A percentile compares a stretch with the other conserved stretches of the same genome.
These are phyloP conservation scores for Xylariales sp. DNA, from an alignment of 2,329 filamentous ascomycete genomes.

Conservation along the genomic window DNA sequence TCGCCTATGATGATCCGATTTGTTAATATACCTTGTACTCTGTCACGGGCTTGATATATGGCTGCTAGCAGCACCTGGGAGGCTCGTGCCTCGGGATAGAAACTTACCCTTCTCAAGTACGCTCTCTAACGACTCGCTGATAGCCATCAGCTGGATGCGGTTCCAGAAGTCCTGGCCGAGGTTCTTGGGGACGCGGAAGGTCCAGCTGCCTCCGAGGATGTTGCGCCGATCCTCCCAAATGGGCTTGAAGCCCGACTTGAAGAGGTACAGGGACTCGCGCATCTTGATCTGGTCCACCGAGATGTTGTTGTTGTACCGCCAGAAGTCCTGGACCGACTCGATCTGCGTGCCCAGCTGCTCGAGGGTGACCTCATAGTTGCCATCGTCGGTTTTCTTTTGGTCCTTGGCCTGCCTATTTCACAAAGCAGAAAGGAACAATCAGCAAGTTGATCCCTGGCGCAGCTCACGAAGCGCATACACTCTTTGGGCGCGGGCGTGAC, in stretches of 20 bases:
- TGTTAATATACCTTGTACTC: neutral
- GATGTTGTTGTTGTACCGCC: slow-evolving; percentile 78
- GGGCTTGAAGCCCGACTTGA: slow-evolving; percentile 72
- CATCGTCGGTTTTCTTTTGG: slow-evolving; percentile 32
- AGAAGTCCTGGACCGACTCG: slow-evolving; percentile 81
- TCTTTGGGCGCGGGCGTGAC: no score
- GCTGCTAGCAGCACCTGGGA: neutral
- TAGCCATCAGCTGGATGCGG: slow-evolving; percentile 74
- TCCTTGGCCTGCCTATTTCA: slow-evolving; percentile 38
- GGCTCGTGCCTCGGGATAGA: no score
- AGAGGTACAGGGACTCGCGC: slow-evolving; percentile 74
- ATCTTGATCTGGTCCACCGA: slow-evolving; percentile 72
- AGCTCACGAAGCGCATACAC: no score
- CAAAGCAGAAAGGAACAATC: neutral
- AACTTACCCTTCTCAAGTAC: slow-evolving; percentile 64
- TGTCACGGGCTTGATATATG: no score
- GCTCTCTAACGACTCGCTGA: slow-evolving; percentile 75
- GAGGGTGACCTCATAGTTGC: slow-evolving; percentile 48
- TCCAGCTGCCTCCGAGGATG: slow-evolving; percentile 82
- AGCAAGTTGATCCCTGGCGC: no score
- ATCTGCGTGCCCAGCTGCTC: slow-evolving; percentile 62
- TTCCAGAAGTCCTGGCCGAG: slow-evolving; percentile 74
- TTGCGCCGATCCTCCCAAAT: slow-evolving; percentile 87
- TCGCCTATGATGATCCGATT: slow-evolving; percentile 48
- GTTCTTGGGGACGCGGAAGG: slow-evolving; percentile 80